These are phyloP conservation scores for Penicillium sp. DNA, from an alignment of 2,329 filamentous ascomycete species.

Conservation along the genomic window DNA sequence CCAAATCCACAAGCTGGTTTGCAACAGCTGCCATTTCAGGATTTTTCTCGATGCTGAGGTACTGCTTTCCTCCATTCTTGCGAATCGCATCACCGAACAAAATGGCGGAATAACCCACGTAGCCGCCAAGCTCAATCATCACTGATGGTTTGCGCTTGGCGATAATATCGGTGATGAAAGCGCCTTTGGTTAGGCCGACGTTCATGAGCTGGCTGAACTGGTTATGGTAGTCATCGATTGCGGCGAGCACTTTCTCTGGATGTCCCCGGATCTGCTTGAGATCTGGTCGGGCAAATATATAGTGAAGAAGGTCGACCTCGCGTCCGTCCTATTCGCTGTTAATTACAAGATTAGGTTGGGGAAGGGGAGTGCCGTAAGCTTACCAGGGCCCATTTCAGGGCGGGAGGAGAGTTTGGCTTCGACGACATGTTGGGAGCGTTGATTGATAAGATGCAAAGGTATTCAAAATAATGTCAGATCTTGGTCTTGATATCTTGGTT, in stretches of 20 bases:
- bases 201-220: conserved; percentile 75
- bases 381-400: neutral
- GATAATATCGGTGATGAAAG: conserved; percentile 67
- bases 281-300: conserved; percentile 60
- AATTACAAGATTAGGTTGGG: neutral
- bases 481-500: neutral
- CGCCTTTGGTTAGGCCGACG: conserved; percentile 70
- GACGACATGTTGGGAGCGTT: neutral
- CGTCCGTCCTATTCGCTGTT: conserved; percentile 52
- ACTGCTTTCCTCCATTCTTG: conserved; percentile 60
- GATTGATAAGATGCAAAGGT: neutral
- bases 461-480: neutral
- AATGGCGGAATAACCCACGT: conserved; percentile 78
- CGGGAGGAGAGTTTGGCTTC: neutral
- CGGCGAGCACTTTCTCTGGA: conserved; percentile 61
- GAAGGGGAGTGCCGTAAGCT: neutral
- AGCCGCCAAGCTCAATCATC: conserved; percentile 76
- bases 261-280: conserved; percentile 62
- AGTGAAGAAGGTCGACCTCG: conserved; percentile 61
- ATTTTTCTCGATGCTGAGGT: conserved; percentile 69
- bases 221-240: conserved; percentile 67
- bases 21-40: conserved; percentile 71
- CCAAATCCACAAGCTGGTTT: conserved; percentile 64
- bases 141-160: conserved; percentile 60
- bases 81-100: conserved; percentile 67